Base-by-base conservation (phyloP, 1,284 basidiomycete genomes). In the Xerocomus cyaneibrunnescens region DNA sequence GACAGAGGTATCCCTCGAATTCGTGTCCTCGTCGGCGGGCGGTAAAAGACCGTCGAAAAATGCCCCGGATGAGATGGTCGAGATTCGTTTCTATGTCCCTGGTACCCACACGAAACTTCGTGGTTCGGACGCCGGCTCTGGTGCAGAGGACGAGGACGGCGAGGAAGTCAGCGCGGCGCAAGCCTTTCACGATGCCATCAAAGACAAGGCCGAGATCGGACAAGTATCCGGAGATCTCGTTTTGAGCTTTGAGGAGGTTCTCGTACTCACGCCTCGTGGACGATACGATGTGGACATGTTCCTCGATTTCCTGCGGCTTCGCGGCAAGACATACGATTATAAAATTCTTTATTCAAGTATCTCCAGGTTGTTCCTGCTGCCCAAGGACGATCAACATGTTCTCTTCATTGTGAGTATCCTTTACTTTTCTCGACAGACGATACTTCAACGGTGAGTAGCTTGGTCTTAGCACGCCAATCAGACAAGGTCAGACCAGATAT, bases 311-410 rank as follows among this genome's bases (percentile, higher is more conserved):
- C 72, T 99, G 63, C 87, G 97, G 37, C 75, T 99, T 28, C 88
- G 95, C 36, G 97, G 97, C 55, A 98, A 98, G 76, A 98, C 94
- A 3, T 99, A 99, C 74, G 97, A 99, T 73, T 99, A 99, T 81
- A 97, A 98, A 74, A 92, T 99, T 52, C 80, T 93, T 25, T 98
- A 96, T 73, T 81, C 82, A 37, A 92, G 89, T 57, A 94, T 99
- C 61, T 88, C 91, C 40, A 83, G 85, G 57, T 76, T 99, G 21
- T 99, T 99, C 80, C 79, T 99, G 19, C 77, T 99, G 4, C 97
- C 97, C 28, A 96, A 97, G 68, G 97, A 99, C 69, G 97, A 99
- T 60, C 84, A 94, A 50, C 97, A 98, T 68, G 89, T 98, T 38
- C 79, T 98, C 57, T 95, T 99, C 66, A 94, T 98, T 56, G 91